Base-by-base conservation (phyloP, 83 land plant genomes). In the Picea mariana region DNA sequence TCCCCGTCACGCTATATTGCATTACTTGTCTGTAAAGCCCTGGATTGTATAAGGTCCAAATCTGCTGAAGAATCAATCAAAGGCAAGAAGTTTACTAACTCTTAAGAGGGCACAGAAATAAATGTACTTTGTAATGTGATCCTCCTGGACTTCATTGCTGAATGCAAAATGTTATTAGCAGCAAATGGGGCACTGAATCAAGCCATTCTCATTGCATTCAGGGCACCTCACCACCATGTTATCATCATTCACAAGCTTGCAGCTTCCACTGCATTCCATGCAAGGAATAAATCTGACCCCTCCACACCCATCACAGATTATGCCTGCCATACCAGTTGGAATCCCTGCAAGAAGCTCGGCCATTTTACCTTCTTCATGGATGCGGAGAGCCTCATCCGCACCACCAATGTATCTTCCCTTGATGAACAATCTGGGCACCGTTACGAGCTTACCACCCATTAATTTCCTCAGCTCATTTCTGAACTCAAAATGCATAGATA, bases 161-260 rank as follows among this genome's bases (percentile, higher is more conserved):
- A 58, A 58, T 58, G 17, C 5, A 15, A 58, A 58, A 58, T 58
- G 60, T 15, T 58, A 15, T 58, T 4, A 85, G 20, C 88, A 82
- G 67, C 99, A 95, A 16, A 95, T 83, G 20, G 96, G 94, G 69
- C 99, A 96, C 23, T 87, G 86, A 62, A 93, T 87, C 81, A 96
- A 83, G 9, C 99, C 99, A 85, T 96, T 96, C 82, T 96, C 99
- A 85, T 96, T 96, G 80, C 99, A 96, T 27, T 90, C 88, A n/a
- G 88, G 84, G 82, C 99, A 96, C 62, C 87, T 90, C 11, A 84
- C 81, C n/a, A 69, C 84, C 83, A 80, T 83, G 79, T 88, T 88
- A 38, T 84, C 86, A 60, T 73, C 86, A 66, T 80, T 85, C 63
- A 87, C 62, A 26, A 96, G 80, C 84, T 90, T 94, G 80, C 98